Evolutionary conservation across 139 green algal genomes (phyloP).

Genomic region (Chlorella sp.): DNA sequence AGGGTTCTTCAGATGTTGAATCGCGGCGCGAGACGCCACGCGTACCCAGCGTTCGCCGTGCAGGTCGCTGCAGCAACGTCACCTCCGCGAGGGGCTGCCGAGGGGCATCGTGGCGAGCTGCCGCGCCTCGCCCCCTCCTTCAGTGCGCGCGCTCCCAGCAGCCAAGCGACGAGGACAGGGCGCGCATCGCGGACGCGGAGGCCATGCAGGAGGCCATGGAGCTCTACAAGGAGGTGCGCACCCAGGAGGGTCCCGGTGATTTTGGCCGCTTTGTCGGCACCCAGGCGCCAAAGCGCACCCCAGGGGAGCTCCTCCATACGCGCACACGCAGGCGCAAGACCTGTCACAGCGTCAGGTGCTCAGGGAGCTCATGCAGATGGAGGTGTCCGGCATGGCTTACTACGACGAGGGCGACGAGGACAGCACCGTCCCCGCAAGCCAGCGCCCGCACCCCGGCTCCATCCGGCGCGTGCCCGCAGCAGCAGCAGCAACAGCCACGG

Average conservation of each 20-base stretch:
- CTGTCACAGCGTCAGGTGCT: conserved; percentile 6
- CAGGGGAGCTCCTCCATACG: not conserved
- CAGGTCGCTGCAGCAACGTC: too few species aligned
- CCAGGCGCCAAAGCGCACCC: not conserved
- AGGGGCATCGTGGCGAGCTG: too few species aligned
- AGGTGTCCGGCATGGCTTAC: conserved; percentile 2
- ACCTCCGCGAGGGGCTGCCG: too few species aligned
- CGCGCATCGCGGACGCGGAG: not conserved
- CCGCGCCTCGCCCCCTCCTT: too few species aligned
- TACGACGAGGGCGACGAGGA: not conserved
- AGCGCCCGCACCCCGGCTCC: not conserved
- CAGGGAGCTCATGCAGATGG: conserved; percentile 4
- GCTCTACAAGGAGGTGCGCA: not conserved
- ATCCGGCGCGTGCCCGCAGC: not conserved
- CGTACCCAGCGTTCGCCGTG: too few species aligned
- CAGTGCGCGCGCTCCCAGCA: too few species aligned
- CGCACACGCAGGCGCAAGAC: conserved; percentile 6
- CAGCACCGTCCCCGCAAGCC: not conserved
- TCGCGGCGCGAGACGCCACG: too few species aligned
- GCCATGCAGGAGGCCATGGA: not conserved
- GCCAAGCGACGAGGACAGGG: too few species aligned
- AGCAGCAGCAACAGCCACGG: not conserved
- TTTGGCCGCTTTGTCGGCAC: too few species aligned
- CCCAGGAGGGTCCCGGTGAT: not conserved
- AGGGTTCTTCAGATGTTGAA: too few species aligned